These are phyloP conservation scores for Suillus weaverae DNA, from an alignment of 768 basidiomycete species.

Conservation along the genomic window DNA sequence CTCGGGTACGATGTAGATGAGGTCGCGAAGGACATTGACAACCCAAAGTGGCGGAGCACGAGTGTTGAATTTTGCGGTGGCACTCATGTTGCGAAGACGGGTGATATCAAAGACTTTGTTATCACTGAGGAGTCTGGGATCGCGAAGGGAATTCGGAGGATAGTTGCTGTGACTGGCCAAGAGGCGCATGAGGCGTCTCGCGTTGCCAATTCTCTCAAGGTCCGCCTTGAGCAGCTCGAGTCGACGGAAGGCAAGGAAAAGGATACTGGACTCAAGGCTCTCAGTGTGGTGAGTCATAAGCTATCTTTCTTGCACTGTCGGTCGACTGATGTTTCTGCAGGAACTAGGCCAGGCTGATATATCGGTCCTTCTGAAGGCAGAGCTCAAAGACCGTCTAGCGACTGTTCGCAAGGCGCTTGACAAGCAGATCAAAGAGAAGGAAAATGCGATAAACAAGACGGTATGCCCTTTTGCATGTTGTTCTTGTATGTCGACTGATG, in stretches of 20 bases:
- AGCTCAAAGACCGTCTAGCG: slow-evolving; percentile 72
- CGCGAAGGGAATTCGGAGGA: slow-evolving; percentile 95
- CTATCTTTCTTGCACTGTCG: not conserved
- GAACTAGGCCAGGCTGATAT: slow-evolving; percentile 90
- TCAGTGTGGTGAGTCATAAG: slow-evolving; percentile 58
- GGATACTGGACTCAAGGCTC: slow-evolving; percentile 83
- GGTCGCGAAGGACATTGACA: slow-evolving; percentile 80
- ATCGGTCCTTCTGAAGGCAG: slow-evolving; percentile 78
- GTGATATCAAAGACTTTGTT: slow-evolving; percentile 95
- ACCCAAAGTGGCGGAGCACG: slow-evolving; percentile 87
- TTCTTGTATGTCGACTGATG: not conserved
- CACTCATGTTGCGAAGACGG: slow-evolving; percentile 97
- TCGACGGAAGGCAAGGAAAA: slow-evolving; percentile 70
- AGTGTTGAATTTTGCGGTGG: slow-evolving; percentile 99
- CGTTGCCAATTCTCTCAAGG: slow-evolving; percentile 59
- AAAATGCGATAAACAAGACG: slow-evolving; percentile 72
- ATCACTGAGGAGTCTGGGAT: slow-evolving; percentile 96
- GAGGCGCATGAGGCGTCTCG: slow-evolving; percentile 85
- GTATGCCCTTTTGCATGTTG: slow-evolving; percentile 39
- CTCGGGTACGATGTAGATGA: slow-evolving; percentile 87
- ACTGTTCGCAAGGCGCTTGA: slow-evolving; percentile 79
- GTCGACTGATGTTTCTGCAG: slow-evolving; percentile 40
- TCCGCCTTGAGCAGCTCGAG: slow-evolving; percentile 63
- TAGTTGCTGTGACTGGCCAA: slow-evolving; percentile 92
- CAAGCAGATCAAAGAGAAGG: slow-evolving; percentile 81